phyloP scores from a whole-genome alignment of 2,329 filamentous ascomycete genomes.

The Curvularia lunata region DNA sequence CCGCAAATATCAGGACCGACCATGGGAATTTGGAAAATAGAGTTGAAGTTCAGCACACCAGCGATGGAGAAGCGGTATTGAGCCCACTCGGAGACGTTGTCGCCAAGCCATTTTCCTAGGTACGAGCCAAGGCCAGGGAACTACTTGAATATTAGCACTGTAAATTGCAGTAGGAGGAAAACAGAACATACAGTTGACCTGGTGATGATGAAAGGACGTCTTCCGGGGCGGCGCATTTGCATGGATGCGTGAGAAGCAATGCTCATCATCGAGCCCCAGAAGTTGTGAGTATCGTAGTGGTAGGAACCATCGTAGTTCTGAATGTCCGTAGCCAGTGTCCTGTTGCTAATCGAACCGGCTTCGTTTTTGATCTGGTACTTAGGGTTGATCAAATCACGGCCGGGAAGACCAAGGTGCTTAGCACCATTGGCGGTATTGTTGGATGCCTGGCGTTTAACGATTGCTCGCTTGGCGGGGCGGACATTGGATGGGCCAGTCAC shows the following conservation, averaged over 20 bases:
- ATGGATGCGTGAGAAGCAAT: conserved; percentile 69
- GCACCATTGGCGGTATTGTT: conserved; percentile 45
- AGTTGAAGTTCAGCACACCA: conserved; percentile 53
- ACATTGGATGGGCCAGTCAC: conserved; percentile 12
- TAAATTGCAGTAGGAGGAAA: not conserved
- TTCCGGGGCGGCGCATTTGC: conserved; percentile 65
- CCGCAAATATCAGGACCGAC: conserved; percentile 73
- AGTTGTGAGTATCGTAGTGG: conserved; percentile 77
- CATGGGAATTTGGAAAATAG: conserved; percentile 56
- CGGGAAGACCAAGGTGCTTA: conserved; percentile 61
- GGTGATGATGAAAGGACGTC: conserved; percentile 74
- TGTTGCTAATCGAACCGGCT: conserved; percentile 51
- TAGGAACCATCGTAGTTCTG: conserved; percentile 70
- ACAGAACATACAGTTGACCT: conserved; percentile 62
- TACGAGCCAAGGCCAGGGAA: conserved; percentile 72
- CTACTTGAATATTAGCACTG: conserved; percentile 13
- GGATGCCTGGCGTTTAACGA: conserved; percentile 20
- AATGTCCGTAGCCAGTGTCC: conserved; percentile 68
- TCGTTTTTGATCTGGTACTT: conserved; percentile 69
- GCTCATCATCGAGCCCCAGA: conserved; percentile 79
- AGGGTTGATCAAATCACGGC: conserved; percentile 69
- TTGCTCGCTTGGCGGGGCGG: conserved; percentile 6
- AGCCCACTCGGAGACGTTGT: conserved; percentile 55
- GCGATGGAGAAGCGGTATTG: conserved; percentile 52
- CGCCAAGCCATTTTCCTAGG: conserved; percentile 66